These are phyloP conservation scores for Calonectria crousiana DNA, from an alignment of 2,329 filamentous ascomycete species.

Conservation along the genomic window DNA sequence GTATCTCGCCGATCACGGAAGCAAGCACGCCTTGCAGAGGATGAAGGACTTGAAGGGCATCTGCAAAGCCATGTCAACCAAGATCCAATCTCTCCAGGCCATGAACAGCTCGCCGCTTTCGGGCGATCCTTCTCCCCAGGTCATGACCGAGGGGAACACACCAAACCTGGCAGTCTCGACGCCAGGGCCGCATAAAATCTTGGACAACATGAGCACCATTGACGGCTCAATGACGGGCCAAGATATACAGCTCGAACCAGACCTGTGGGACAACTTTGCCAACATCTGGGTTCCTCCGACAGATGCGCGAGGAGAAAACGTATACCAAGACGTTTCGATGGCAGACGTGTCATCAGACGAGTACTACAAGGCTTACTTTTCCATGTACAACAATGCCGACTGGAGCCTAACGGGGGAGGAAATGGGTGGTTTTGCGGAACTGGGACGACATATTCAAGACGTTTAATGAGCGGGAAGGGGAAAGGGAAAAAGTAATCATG, in stretches of 20 bases:
- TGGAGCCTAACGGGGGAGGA: slow-evolving; percentile 45
- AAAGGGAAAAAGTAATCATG: neutral
- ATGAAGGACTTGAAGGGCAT: slow-evolving; percentile 40
- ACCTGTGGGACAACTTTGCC: slow-evolving; percentile 43
- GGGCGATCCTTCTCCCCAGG: neutral
- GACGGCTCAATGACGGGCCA: slow-evolving; percentile 19
- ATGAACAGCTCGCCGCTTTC: slow-evolving; percentile 41
- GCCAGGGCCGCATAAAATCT: slow-evolving; percentile 15
- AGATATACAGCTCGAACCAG: slow-evolving; percentile 40
- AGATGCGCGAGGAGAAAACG: slow-evolving; percentile 28
- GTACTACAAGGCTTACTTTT: slow-evolving; percentile 45
- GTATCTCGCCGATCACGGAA: slow-evolving; percentile 43
- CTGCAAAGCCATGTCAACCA: slow-evolving; percentile 43
- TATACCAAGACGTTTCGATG: slow-evolving; percentile 41
- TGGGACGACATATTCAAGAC: slow-evolving; percentile 43
- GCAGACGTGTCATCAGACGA: slow-evolving; percentile 40
- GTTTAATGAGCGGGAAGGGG: slow-evolving; percentile 24
- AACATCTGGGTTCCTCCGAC: slow-evolving; percentile 41
- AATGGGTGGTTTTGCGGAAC: slow-evolving; percentile 43
- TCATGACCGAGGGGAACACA: slow-evolving; percentile 11
- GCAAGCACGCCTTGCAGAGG: slow-evolving; percentile 42
- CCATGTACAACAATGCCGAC: slow-evolving; percentile 45
- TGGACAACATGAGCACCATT: slow-evolving; percentile 1
- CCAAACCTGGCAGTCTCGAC: slow-evolving; percentile 15
- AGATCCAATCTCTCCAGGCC: slow-evolving; percentile 40